A percentile compares a stretch with the other conserved stretches of the same genome.
phyloP scores from a whole-genome alignment of 192 early-diverging fungal genomes.

The Gonapodya sp. region DNA sequence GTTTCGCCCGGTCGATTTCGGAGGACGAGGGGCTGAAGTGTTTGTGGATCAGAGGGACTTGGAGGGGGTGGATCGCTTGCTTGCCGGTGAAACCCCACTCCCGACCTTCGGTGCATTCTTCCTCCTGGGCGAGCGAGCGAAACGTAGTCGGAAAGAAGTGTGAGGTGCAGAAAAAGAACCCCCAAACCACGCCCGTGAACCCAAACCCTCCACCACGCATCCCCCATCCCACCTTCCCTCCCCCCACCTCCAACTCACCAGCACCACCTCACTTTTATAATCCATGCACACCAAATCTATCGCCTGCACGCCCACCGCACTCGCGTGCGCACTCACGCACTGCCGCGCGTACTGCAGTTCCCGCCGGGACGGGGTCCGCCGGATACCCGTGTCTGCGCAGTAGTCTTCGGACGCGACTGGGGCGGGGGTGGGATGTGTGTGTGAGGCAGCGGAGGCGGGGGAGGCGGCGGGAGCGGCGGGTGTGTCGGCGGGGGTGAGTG shows the following conservation, averaged over 20 bases:
- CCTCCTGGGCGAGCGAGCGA: slow-evolving; percentile 18
- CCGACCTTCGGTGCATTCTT: slow-evolving; percentile 77
- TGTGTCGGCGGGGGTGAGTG: neutral
- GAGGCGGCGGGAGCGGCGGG: neutral
- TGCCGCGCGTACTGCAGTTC: slow-evolving; percentile 80
- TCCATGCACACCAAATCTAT: slow-evolving; percentile 94
- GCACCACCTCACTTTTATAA: slow-evolving; percentile 55
- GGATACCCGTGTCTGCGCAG: slow-evolving; percentile 76
- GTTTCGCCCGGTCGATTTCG: slow-evolving; percentile 56
- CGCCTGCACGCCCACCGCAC: slow-evolving; percentile 76
- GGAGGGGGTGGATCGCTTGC: slow-evolving; percentile 88
- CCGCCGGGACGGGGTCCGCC: slow-evolving; percentile 54
- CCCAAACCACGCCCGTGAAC: neutral
- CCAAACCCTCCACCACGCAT: neutral
- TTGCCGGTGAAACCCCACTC: slow-evolving; percentile 93
- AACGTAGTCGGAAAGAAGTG: neutral
- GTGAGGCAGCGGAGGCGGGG: neutral
- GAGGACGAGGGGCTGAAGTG: slow-evolving; percentile 56
- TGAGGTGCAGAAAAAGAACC: neutral
- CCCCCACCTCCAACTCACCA: slow-evolving; percentile 22
- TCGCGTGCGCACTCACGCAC: slow-evolving; percentile 66
- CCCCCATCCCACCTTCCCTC: neutral
- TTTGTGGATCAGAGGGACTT: slow-evolving; percentile 73
- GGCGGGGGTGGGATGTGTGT: too few relatives aligned
- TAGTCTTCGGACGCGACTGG: slow-evolving; percentile 90